Base-by-base conservation (phyloP, 1,139 yeast species). In the Yamadazyma jaroonii region DNA sequence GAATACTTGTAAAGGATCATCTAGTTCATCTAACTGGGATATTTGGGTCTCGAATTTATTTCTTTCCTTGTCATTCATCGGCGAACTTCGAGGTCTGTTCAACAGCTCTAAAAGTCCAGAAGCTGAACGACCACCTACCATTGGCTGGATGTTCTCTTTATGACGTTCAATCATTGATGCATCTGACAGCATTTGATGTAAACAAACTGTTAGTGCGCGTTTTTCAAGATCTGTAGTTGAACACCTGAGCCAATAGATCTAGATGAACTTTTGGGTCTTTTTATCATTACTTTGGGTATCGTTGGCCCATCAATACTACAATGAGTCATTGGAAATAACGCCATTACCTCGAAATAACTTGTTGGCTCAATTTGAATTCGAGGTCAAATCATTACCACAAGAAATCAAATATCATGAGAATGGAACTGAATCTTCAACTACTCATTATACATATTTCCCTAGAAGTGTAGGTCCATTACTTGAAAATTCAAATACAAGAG, bases 1-100 rank as follows among this genome's bases (percentile, higher is more conserved):
- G 57, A 74, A 88, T 1, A 79, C 76, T 42, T 84, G 86, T 22
- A 89, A 59, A 0, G 97, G 96, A 53, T 90, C 97, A 59, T 89
- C 96, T 29, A 79, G 57, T 20, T 82, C 84, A 1, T 76, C 81
- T 2, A 76, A 48, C 1, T 72, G 65, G 12, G 52, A 54, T 14
- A 83, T 57, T 10, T 61, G 60, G 9, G 52, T 41, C 51, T 81
- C 84, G 48, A 72, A 69, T 39, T 57, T 49, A 4, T 61, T 53
- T 52, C 81, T 54, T n/a, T 39, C 39, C 12, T 13, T 24, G 9
- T 34, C 42, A 10, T 41, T 28, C 3, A 61, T 50, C 3, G 50
- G 29, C 3, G 20, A 3, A 6, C 53, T 40, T 17, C 20, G 20
- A 3, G 34, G 35, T 17, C 36, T 37, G 3, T 59, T 47, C 27